Evolutionary conservation across 179 eudicot genomes (phyloP), one percentile per base, ranked within the genome.

Genomic region (Actinidia chinensis): DNA sequence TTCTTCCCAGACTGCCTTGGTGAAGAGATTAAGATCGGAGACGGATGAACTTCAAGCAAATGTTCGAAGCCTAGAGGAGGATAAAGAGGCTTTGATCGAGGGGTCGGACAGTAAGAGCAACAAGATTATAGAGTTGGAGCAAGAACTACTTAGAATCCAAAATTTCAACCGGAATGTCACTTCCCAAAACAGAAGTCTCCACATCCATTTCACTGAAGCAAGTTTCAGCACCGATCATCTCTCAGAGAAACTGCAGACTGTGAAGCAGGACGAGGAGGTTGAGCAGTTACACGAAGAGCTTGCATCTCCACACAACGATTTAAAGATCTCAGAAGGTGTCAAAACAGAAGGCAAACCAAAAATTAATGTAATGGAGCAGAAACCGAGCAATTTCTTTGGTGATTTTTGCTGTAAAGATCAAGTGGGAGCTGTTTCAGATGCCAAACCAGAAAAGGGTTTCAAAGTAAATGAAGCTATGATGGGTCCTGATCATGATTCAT

Each of bases 1-100:
- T n/a, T 86, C 90, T 71, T 87, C 98, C 18, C 94, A 92, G 74
- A 87, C 86, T 67, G 91, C 95, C 14, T 61, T 90, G 43, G 88
- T 95, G 28, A 86, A 84, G 84, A 84, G 91, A 76, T 64, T 94
- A 78, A 86, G 87, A 75, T 78, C 85, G 42, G 93, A 92, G 55
- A 87, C 83, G 8, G 81, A 89, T 72, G 84, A 84, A n/a, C 88
- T 95, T 56, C 87, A 89, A 58, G 81, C 43, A 22, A 87, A 90
- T 59, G 84, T 93, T 52, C 82, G 69, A 77, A 81, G 66, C 65
- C 69, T 90, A 59, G 95, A 93, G 74, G 87, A 83, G 40, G 87
- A 90, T 58, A 90, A 87, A 68, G 91, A 83, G 22, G 78, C 55
- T 58, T 20, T 84, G 28, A 67, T 69, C 6, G 88, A 82, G 4